Percentiles rank a stretch among this genome's conserved stretches.
phyloP scores from a whole-genome alignment of 192 early-diverging fungal genomes.

The Coemansia guatemalensis region DNA sequence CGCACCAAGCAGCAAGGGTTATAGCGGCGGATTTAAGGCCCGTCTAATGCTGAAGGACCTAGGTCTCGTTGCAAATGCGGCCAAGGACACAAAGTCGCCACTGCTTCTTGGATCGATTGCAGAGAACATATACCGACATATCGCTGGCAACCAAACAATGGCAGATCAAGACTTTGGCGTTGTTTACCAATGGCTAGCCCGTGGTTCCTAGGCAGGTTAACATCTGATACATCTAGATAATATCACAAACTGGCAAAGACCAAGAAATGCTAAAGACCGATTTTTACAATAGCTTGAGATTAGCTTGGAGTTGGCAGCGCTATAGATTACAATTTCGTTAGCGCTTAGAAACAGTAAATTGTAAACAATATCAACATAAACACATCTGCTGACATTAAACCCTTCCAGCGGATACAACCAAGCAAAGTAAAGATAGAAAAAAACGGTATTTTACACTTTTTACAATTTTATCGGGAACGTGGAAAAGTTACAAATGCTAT shows the following conservation, averaged over 20 bases:
- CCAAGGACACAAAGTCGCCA: constrained; percentile 74
- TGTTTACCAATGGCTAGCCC: constrained; percentile 59
- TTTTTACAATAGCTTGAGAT: too few relatives aligned
- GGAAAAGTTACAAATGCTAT: too few relatives aligned
- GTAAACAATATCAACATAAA: too few relatives aligned
- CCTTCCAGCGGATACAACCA: too few relatives aligned
- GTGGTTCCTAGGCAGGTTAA: background rate
- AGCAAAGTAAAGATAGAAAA: too few relatives aligned
- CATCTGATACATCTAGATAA: background rate
- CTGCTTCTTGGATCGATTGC: constrained; percentile 74
- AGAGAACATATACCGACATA: constrained; percentile 78
- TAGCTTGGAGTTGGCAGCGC: too few relatives aligned
- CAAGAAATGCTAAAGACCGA: too few relatives aligned
- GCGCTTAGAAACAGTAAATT: too few relatives aligned
- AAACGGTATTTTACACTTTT: too few relatives aligned
- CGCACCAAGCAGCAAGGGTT: constrained; percentile 76
- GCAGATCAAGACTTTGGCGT: constrained; percentile 83
- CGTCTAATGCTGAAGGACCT: constrained; percentile 93
- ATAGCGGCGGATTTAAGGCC: constrained; percentile 89
- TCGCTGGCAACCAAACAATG: constrained; percentile 64
- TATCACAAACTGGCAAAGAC: background rate
- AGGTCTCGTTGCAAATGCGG: constrained; percentile 85
- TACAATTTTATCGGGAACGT: too few relatives aligned
- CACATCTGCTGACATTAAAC: too few relatives aligned
- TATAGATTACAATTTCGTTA: too few relatives aligned